Conservation (phyloP, 768 basidiomycete genomes). For the Russula brevipes region DNA sequence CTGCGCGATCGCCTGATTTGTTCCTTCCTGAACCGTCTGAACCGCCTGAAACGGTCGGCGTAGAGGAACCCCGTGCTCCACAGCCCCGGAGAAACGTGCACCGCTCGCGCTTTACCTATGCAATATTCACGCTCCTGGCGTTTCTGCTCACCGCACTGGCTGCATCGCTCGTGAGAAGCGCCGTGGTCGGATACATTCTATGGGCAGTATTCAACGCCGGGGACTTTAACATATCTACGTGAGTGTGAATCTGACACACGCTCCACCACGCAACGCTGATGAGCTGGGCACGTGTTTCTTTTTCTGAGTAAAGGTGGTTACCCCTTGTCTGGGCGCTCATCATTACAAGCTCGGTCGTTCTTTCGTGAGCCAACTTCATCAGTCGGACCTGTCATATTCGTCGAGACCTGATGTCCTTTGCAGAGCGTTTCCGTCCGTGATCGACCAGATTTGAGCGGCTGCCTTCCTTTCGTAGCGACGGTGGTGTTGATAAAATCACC, state of each 20-base stretch:
- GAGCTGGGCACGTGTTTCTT: neutral
- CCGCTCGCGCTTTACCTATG: conserved; percentile 21
- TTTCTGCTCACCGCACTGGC: conserved; percentile 16
- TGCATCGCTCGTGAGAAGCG: conserved; percentile 19
- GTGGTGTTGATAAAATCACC: neutral
- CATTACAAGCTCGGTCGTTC: conserved; percentile 16
- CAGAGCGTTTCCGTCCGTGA: conserved; percentile 24
- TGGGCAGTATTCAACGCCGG: conserved; percentile 18
- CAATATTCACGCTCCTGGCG: conserved; percentile 20
- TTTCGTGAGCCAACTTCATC: conserved; percentile 12
- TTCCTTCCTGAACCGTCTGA: neutral
- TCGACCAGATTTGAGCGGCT: conserved; percentile 22
- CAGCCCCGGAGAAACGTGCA: conserved; percentile 17
- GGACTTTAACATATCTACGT: conserved; percentile 24
- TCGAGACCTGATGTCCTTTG: neutral
- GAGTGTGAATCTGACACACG: conserved; percentile 7
- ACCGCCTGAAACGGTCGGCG: neutral
- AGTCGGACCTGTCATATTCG: neutral
- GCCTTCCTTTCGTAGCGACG: neutral
- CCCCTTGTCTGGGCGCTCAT: conserved; percentile 26
- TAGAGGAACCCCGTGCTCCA: neutral
- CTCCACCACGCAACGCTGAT: neutral
- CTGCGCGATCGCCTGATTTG: conserved; percentile 10
- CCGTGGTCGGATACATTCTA: conserved; percentile 24
- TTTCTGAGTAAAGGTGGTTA: conserved; percentile 12